phyloP scores from a whole-genome alignment of 139 green algal species.

The Tetraselmis chui region DNA sequence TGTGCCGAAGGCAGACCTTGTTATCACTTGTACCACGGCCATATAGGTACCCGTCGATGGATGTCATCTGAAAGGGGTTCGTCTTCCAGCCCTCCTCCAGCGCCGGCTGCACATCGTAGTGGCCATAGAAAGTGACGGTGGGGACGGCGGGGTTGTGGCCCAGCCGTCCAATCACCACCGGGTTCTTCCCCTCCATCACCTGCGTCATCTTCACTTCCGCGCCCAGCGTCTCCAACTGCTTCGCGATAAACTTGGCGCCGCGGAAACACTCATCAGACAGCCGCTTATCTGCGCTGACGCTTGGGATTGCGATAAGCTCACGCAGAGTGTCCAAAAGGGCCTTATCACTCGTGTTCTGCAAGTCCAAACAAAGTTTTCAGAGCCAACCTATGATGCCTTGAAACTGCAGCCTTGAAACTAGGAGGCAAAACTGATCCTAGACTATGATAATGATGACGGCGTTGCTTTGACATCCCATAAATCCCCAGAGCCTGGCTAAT shows the following conservation, averaged over 20 bases:
- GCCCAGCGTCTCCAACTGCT: conserved; percentile 70
- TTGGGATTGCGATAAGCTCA: not conserved
- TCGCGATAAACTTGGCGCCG: conserved; percentile 80
- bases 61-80: conserved; percentile 76
- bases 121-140: conserved; percentile 84
- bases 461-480: too few species aligned
- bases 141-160: conserved; percentile 50
- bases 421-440: too few species aligned
- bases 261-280: conserved; percentile 76
- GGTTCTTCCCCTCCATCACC: conserved; percentile 59
- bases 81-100: conserved; percentile 76
- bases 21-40: conserved; percentile 84
- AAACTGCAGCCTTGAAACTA: too few species aligned
- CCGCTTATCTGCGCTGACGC: conserved; percentile 31
- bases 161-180: conserved; percentile 78
- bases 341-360: not conserved
- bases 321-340: conserved; percentile 2
- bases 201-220: conserved; percentile 13
- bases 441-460: too few species aligned
- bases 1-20: conserved; percentile 75
- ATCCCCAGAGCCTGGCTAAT: too few species aligned
- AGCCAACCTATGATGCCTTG: too few species aligned
- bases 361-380: too few species aligned
- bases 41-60: conserved; percentile 84
- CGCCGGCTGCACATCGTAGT: conserved; percentile 84